Base-by-base conservation (phyloP, 108 stramenopile genomes). In the Aurantiochytrium sp. region DNA sequence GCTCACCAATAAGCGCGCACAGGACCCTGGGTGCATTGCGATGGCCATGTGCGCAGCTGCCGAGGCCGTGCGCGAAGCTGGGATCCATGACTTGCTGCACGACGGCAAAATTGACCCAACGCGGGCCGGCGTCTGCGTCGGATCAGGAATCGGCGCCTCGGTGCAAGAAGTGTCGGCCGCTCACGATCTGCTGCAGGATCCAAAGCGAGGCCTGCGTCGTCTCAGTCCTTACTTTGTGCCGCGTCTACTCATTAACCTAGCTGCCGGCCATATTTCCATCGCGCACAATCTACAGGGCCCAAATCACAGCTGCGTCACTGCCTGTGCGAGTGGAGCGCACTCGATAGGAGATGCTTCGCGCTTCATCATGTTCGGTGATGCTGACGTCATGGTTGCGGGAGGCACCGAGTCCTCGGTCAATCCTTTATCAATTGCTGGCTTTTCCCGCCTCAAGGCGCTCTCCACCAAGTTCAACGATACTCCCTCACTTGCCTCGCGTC, bases 241-340 rank as follows among this genome's bases (percentile, higher is more conserved):
- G 35, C 96, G 95, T 57, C 93, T 98, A 18, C 93, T 99, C 60
- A 87, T 95, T 19, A 99, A 99, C 92, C 93, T 96, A 18, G 97
- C 98, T 18, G 90, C 96, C 29, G 96, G 96, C 44, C 90, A 97
- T 44, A 92, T 94, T 19, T 60, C 90, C 43, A 92, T 93, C 12
- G 92, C 94, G 44, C 91, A 93, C 90, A 91, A 92, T 35, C 88
- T 97, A 23, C 87, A 60, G 43, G 98, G 98, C 58, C 98, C 98
- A 5, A 97, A 96, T 91, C 91, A 94, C 19, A 72, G 94, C 21
- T 93, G 93, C 23, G 94, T 97, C 49, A 97, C 98, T 5, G 98
- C 98, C 0, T 99, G 98, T 91, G 98, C 98, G 25, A 96, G 96
- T 4, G 97, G 98, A 5, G 95, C 97, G 25, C 96, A 97, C 87